phyloP scores from a whole-genome alignment of 306 rosid genomes.

The Sicyos edulis region DNA sequence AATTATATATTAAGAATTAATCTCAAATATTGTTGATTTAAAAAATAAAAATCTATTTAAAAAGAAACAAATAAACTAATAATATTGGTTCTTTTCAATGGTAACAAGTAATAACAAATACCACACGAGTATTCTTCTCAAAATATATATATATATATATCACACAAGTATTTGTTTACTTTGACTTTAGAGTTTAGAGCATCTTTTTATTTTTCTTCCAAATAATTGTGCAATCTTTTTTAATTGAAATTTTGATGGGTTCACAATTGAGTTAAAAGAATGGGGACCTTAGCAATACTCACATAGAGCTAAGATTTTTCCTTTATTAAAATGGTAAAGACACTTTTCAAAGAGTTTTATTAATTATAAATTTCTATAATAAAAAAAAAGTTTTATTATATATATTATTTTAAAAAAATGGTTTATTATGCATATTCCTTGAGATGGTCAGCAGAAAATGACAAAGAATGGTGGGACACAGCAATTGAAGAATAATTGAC shows the following conservation, averaged over 20 bases:
- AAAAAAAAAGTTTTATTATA: no score
- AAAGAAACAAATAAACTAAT: no score
- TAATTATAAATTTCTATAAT: no score
- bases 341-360: constrained; percentile 2
- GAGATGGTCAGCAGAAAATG: constrained; percentile 1
- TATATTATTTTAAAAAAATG: no score
- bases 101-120: no score
- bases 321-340: neutral
- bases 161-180: neutral
- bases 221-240: neutral
- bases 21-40: no score
- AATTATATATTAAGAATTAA: no score
- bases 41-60: no score
- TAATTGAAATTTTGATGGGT: neutral
- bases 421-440: neutral
- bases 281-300: neutral
- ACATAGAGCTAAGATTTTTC: neutral
- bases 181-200: neutral
- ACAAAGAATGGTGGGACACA: constrained; percentile 12
- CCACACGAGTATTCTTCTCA: no score
- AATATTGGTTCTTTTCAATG: no score
- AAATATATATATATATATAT: no score
- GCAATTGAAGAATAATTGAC: neutral
- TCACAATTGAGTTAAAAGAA: neutral
- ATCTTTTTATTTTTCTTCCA: neutral